phyloP scores from a whole-genome alignment of 306 rosid genomes.

The Ammopiptanthus mongolicus region DNA sequence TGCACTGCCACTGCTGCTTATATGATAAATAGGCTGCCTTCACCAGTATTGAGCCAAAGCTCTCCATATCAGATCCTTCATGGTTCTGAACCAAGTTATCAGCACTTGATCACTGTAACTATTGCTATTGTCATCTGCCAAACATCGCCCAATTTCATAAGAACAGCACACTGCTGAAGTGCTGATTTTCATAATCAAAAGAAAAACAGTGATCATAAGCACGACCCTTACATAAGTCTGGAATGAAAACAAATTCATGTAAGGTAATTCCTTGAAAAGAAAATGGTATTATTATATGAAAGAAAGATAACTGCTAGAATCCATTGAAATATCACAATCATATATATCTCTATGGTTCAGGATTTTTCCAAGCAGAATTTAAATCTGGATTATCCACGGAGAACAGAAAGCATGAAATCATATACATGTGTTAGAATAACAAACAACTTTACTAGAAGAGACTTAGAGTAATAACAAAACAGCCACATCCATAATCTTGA shows the following conservation, averaged over 20 bases:
- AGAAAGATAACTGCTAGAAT: neutral
- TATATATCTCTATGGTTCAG: no score
- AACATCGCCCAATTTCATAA: slow-evolving; percentile 21
- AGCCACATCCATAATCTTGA: neutral
- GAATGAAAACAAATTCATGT: slow-evolving; percentile 6
- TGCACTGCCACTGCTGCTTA: no score
- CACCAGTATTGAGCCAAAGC: no score
- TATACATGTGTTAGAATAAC: neutral
- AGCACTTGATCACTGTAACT: no score
- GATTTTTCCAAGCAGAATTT: no score
- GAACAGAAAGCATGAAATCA: slow-evolving; percentile 18
- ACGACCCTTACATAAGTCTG: slow-evolving; percentile 1
- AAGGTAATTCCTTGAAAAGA: neutral
- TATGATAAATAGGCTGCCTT: no score
- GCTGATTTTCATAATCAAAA: slow-evolving; percentile 1
- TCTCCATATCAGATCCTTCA: no score
- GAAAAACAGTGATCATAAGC: neutral
- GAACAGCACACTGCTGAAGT: slow-evolving; percentile 22
- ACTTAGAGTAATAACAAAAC: neutral
- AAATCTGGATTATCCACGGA: neutral
- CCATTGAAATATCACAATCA: slow-evolving; percentile 15
- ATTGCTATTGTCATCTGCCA: slow-evolving; percentile 81
- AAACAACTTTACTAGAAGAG: neutral
- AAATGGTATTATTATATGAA: neutral
- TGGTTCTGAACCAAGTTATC: no score